phyloP scores from a whole-genome alignment of 1,284 basidiomycete species.

The Ustilago crameri region DNA sequence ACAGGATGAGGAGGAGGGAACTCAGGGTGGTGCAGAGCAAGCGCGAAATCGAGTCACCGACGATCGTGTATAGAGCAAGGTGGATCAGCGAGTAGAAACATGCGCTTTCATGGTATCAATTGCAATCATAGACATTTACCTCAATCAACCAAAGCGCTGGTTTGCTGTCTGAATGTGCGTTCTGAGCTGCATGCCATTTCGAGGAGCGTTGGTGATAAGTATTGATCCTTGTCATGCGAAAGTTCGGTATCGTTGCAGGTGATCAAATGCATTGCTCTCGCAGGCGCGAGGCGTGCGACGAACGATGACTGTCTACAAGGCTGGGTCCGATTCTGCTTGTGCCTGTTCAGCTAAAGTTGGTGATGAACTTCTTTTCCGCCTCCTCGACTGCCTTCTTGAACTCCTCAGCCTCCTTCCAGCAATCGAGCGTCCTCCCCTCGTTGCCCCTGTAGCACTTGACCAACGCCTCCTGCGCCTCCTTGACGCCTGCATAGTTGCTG shows the following conservation, averaged over 20 bases:
- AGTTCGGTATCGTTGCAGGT: background rate
- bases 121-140: background rate
- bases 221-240: too few relatives aligned
- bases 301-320: slow-evolving; percentile 6
- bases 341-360: slow-evolving; percentile 20
- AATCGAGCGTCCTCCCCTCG: slow-evolving; percentile 75
- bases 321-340: background rate
- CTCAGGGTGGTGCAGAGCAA: slow-evolving; percentile 63
- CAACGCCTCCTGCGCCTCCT: slow-evolving; percentile 74
- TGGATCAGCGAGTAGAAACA: slow-evolving; percentile 27
- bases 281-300: background rate
- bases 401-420: slow-evolving; percentile 78
- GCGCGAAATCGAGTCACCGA: slow-evolving; percentile 56
- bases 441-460: slow-evolving; percentile 81
- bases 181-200: background rate
- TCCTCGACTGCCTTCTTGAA: slow-evolving; percentile 79
- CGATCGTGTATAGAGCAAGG: slow-evolving; percentile 51
- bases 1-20: slow-evolving; percentile 61
- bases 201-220: too few relatives aligned
- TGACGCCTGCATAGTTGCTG: slow-evolving; percentile 74
- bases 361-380: slow-evolving; percentile 72
- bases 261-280: slow-evolving; percentile 1
- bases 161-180: background rate
- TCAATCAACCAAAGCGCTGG: background rate
- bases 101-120: background rate